A percentile compares a stretch with the other conserved stretches of the same genome.
These are phyloP conservation scores for Fusarium duplospermum DNA, from an alignment of 2,329 filamentous ascomycete species.

Conservation along the genomic window DNA sequence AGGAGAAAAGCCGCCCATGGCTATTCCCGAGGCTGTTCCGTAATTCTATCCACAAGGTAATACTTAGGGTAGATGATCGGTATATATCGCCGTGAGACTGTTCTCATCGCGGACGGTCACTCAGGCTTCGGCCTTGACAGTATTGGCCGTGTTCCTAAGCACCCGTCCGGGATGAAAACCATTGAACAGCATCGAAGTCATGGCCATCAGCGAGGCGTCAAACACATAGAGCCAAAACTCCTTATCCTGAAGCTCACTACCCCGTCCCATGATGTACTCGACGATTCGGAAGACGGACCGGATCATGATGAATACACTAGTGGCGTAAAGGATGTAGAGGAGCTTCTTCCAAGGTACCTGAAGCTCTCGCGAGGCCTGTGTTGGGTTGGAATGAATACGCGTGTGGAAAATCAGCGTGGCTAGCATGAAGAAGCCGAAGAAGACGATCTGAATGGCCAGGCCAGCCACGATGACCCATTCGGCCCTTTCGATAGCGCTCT, in stretches of 20 bases:
- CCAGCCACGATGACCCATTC: neutral
- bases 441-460: neutral
- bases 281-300: neutral
- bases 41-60: neutral
- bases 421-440: neutral
- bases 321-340: neutral
- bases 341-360: neutral
- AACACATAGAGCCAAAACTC: neutral
- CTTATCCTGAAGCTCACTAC: neutral
- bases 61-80: neutral
- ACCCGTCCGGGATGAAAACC: neutral
- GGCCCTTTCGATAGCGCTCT: neutral
- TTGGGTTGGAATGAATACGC: neutral
- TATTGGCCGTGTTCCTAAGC: neutral
- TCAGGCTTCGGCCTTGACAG: neutral
- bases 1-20: neutral
- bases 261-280: neutral
- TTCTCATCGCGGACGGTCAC: neutral
- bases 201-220: neutral
- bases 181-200: neutral
- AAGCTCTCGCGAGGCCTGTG: neutral
- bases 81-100: neutral
- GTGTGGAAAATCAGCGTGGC: neutral
- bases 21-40: neutral
- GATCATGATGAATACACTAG: neutral